Evolutionary conservation across 31 red algal genomes (phyloP).

Genomic region (Porphyra umbilicalis): DNA sequence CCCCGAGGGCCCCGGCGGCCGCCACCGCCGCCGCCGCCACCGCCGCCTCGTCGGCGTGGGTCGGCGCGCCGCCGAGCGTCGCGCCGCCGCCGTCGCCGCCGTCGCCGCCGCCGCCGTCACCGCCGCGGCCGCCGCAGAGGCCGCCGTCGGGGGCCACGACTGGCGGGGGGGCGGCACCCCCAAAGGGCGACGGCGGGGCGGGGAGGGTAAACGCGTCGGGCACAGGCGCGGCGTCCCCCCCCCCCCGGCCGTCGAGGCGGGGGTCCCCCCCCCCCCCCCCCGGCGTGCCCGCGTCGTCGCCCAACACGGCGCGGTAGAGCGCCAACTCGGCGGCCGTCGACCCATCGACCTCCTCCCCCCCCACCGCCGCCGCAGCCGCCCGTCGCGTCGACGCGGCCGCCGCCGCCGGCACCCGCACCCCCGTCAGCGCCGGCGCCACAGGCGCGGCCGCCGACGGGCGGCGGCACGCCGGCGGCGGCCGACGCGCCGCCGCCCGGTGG

Average conservation of each 20-base stretch:
- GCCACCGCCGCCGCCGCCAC: not conserved
- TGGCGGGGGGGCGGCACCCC: not conserved
- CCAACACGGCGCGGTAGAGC: not conserved
- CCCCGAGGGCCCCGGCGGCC: not conserved
- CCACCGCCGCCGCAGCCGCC: not conserved
- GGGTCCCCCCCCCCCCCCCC: not conserved
- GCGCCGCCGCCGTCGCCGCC: not conserved
- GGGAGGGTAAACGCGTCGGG: not conserved
- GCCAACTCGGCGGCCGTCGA: not conserved
- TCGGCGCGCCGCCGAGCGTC: too few relatives aligned
- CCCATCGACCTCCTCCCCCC: not conserved
- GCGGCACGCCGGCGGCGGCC: too few relatives aligned
- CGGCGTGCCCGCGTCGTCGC: not conserved
- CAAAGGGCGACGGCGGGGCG: not conserved
- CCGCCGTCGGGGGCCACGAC: not conserved
- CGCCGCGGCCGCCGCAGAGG: not conserved
- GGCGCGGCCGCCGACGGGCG: too few relatives aligned
- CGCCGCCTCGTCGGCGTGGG: not conserved
- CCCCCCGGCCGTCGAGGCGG: not conserved
- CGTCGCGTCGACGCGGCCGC: too few relatives aligned
- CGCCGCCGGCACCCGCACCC: too few relatives aligned
- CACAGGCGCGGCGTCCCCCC: not conserved
- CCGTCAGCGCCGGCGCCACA: not conserved
- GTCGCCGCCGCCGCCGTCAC: not conserved
- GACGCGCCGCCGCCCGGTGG: not conserved